Conservation (phyloP, 2,329 filamentous ascomycete genomes). For the Paramyrothecium roridum region DNA sequence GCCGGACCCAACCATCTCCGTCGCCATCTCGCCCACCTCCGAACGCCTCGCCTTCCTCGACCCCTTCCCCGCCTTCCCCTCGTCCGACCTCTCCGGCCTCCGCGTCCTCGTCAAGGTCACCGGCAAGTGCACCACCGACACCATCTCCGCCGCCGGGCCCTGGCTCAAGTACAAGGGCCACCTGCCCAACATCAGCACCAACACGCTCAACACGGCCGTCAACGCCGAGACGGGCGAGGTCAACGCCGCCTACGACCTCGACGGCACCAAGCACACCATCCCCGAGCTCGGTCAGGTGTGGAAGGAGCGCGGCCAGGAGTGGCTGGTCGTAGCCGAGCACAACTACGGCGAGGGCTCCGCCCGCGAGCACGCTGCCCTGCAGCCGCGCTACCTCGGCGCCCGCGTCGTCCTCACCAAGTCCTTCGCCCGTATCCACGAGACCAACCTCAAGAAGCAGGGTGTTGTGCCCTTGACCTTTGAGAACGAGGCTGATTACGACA, state of each 20-base stretch:
- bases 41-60: slow-evolving; percentile 87
- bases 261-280: slow-evolving; percentile 72
- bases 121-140: slow-evolving; percentile 96
- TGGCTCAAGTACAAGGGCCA: slow-evolving; percentile 99
- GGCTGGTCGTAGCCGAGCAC: slow-evolving; percentile 95
- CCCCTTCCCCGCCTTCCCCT: slow-evolving; percentile 82
- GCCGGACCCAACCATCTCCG: slow-evolving; percentile 66
- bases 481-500: slow-evolving; percentile 83
- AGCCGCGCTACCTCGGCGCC: slow-evolving; percentile 86
- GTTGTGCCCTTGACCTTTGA: slow-evolving; percentile 91
- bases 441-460: slow-evolving; percentile 95
- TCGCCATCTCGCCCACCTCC: slow-evolving; percentile 83
- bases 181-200: slow-evolving; percentile 94
- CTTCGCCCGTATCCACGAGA: slow-evolving; percentile 92
- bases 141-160: slow-evolving; percentile 89
- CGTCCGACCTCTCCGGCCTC: slow-evolving; percentile 69
- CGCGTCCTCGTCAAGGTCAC: slow-evolving; percentile 93
- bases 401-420: slow-evolving; percentile 81
- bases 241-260: slow-evolving; percentile 85
- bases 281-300: slow-evolving; percentile 83
- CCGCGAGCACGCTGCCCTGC: slow-evolving; percentile 84
- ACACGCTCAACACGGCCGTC: slow-evolving; percentile 92
- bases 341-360: slow-evolving; percentile 95
- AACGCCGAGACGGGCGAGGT: slow-evolving; percentile 92
- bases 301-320: slow-evolving; percentile 71